Percentiles rank a stretch among this genome's conserved stretches.
Conservation (phyloP, 257 asterid genomes). For the Lavandula angustifolia region DNA sequence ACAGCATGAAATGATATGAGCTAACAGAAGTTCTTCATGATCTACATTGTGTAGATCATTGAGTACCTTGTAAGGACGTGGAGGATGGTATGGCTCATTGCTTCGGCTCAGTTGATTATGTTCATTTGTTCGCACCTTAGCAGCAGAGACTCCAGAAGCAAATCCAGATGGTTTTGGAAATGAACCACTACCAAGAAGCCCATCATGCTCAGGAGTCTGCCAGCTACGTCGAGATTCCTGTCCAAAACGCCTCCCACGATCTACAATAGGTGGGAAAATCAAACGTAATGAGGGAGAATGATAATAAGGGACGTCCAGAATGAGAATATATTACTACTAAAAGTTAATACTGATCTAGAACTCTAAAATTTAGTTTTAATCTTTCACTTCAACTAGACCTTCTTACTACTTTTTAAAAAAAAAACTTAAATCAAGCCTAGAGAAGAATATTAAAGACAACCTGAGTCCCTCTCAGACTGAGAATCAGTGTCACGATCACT, state of each 20-base stretch:
- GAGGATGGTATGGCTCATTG: slow-evolving; percentile 94
- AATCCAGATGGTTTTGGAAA: slow-evolving; percentile 78
- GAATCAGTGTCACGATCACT: slow-evolving; percentile 78
- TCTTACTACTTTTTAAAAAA: slow-evolving; percentile 3
- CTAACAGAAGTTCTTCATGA: slow-evolving; percentile 12
- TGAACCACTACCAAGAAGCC: slow-evolving; percentile 98
- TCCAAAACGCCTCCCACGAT: slow-evolving; percentile 68
- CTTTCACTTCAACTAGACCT: slow-evolving; percentile 24
- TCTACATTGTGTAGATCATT: slow-evolving; percentile 16
- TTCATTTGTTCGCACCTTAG: slow-evolving; percentile 62
- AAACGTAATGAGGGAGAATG: slow-evolving; percentile 16
- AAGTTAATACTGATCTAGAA: not conserved
- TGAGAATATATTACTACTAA: slow-evolving; percentile 4
- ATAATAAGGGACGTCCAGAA: not conserved
- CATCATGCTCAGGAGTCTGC: slow-evolving; percentile 94
- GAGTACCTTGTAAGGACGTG: slow-evolving; percentile 98
- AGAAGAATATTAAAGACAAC: slow-evolving; percentile 40
- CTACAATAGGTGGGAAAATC: slow-evolving; percentile 38
- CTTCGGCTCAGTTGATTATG: slow-evolving; percentile 63
- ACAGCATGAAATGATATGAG: slow-evolving; percentile 6
- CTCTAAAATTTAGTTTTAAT: not conserved
- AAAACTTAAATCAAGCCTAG: not conserved
- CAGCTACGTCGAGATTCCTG: slow-evolving; percentile 66
- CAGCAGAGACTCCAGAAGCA: slow-evolving; percentile 59
- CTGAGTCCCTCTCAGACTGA: slow-evolving; percentile 83